Conservation (phyloP, 1,139 yeast genomes). For the Suhomyces coccinellae region DNA sequence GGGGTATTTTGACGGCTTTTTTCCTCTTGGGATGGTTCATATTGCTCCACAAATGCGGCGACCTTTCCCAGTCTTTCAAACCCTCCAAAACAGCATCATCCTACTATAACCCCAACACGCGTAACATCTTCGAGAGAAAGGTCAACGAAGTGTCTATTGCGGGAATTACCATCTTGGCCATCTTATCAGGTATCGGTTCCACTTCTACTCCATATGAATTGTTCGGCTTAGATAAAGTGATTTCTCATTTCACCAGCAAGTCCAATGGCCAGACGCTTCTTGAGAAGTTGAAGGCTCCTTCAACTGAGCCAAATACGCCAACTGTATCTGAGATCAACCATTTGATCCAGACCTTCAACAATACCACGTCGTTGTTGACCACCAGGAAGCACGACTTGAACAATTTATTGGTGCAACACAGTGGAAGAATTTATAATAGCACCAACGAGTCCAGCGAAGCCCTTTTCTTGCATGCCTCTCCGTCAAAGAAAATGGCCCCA, state of each 20-base stretch:
- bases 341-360: slow-evolving; percentile 39
- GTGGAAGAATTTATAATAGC: slow-evolving; percentile 32
- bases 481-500: slow-evolving; percentile 1
- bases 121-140: slow-evolving; percentile 38
- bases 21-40: slow-evolving; percentile 32
- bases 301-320: not conserved
- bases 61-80: slow-evolving; percentile 31
- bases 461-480: not conserved
- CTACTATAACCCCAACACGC: slow-evolving; percentile 16
- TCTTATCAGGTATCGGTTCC: slow-evolving; percentile 73
- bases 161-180: slow-evolving; percentile 73
- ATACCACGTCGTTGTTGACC: slow-evolving; percentile 35
- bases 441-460: slow-evolving; percentile 18
- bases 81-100: slow-evolving; percentile 18
- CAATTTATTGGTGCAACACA: slow-evolving; percentile 19
- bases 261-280: not conserved
- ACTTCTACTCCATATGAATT: slow-evolving; percentile 57
- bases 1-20: slow-evolving; percentile 15
- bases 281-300: not conserved
- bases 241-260: slow-evolving; percentile 5
- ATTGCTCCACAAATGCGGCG: slow-evolving; percentile 39
- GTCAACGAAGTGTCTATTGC: slow-evolving; percentile 65
- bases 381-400: slow-evolving; percentile 37
- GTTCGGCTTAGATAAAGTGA: slow-evolving; percentile 14
- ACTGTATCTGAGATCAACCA: slow-evolving; percentile 28